These are phyloP conservation scores for Acer saccharum DNA, from an alignment of 345 rosid genomes.

Conservation along the genomic window DNA sequence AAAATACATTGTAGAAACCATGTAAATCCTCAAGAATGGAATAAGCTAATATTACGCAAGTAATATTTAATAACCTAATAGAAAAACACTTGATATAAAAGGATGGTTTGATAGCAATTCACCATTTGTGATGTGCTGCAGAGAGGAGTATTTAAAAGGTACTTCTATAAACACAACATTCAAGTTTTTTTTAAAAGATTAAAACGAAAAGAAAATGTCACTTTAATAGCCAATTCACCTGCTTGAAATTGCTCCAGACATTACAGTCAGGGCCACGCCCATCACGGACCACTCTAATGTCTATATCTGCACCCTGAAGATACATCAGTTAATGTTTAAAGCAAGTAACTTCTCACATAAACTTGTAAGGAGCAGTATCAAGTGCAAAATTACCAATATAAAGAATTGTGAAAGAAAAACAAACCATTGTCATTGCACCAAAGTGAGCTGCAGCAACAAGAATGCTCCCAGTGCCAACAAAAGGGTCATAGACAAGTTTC, in stretches of 20 bases:
- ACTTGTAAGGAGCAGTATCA: conserved; percentile 1
- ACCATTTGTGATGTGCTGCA: neutral
- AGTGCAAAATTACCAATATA: neutral
- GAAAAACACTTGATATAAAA: neutral
- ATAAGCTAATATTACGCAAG: neutral
- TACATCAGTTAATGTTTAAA: conserved; percentile 17
- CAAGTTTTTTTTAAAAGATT: neutral
- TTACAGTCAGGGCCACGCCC: conserved; percentile 98
- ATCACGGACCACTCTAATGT: conserved; percentile 92
- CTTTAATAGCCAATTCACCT: conserved; percentile 44
- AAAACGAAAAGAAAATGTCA: neutral
- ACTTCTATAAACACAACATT: neutral
- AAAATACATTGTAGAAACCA: neutral
- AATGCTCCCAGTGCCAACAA: conserved; percentile 96
- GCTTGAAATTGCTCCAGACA: conserved; percentile 99
- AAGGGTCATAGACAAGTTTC: conserved; percentile 91
- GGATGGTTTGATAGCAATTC: neutral
- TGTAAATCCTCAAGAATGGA: neutral
- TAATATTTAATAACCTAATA: neutral
- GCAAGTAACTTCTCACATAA: neutral
- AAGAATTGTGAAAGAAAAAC: conserved; percentile 14
- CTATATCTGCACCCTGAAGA: conserved; percentile 93
- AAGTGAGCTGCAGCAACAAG: conserved; percentile 92
- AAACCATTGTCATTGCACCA: conserved; percentile 91
- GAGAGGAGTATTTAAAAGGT: neutral